Evolutionary conservation across 441 rosid genomes (phyloP), one percentile per base, ranked within the genome.

Genomic region (Populus hybrid): DNA sequence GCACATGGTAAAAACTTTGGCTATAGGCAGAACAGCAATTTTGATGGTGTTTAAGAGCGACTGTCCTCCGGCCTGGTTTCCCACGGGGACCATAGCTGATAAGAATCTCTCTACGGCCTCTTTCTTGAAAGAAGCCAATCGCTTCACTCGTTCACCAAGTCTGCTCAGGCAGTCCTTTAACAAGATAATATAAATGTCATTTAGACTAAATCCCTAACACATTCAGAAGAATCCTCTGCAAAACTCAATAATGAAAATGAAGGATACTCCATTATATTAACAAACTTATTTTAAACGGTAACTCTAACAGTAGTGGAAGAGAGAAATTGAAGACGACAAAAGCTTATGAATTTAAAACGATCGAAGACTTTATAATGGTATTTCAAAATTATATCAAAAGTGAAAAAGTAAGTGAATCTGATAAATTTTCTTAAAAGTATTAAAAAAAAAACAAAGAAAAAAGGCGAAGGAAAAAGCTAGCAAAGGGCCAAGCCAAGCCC

Each of bases 1-100:
- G 84, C 99, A 96, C 82, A 94, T 83, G 6, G 99, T 91, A 84
- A 96, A 93, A 16, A 96, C 98, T 82, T 96, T 96, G 1, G 96
- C 98, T 26, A 94, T 93, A 7, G 98, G 99, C 74, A 96, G 72
- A 61, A 96, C 97, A 0, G 98, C 99, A 78, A 94, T 96, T 81
- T 86, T 93, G 77, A 96, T 89, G 23, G 93, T 86, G 36, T 85
- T 89, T 0, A 90, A 8, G 73, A 92, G 56, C 16, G 99, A 90
- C 83, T 85, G 83, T 63, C 84, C 91, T 16, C 80, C 91, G 10
- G 68, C 90, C 67, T 75, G 83, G 29, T 76, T 81, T 18, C 66
- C 88, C 71, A 81, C 31, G 42, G 80, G 82, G 18, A 71, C 72
- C 67, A 86, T 81, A 28, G 82, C 87, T 72, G 80, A 73, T 56